phyloP scores from a whole-genome alignment of 495 filamentous ascomycete species.

The Xylaria palmicola region DNA sequence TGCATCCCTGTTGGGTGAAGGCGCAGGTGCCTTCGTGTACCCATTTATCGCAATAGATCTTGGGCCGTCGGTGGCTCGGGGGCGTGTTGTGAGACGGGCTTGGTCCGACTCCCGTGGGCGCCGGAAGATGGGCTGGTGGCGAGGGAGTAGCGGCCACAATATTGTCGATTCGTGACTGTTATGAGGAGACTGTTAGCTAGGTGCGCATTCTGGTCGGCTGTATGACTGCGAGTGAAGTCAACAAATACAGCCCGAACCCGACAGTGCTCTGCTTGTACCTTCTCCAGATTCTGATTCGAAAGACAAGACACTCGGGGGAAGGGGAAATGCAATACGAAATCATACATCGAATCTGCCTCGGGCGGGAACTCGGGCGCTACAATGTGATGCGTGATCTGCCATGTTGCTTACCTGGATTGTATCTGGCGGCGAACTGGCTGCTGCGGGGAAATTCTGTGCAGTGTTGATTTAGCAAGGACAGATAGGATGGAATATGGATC shows the following conservation, averaged over 20 bases:
- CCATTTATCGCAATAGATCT: conserved; percentile 86
- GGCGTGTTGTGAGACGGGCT: background rate
- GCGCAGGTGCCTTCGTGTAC: conserved; percentile 80
- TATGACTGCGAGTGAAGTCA: background rate
- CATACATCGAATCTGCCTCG: background rate
- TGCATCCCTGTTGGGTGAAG: conserved; percentile 80
- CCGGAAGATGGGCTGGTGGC: conserved; percentile 12
- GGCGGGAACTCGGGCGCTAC: background rate
- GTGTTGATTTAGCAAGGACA: background rate
- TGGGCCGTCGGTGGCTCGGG: conserved; percentile 36
- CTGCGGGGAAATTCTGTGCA: conserved; percentile 14
- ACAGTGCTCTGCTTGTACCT: background rate
- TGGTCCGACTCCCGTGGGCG: background rate
- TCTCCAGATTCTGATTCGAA: background rate
- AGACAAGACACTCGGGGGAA: background rate
- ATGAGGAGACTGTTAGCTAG: too few relatives aligned
- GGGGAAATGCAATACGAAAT: background rate
- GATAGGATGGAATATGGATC: background rate
- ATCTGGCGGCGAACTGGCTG: conserved; percentile 26
- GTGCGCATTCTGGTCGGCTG: too few relatives aligned
- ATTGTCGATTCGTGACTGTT: conserved; percentile 34
- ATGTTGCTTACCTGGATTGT: conserved; percentile 36
- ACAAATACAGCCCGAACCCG: background rate
- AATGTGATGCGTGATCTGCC: conserved; percentile 1
- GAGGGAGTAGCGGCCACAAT: conserved; percentile 29